Base-by-base conservation (phyloP, 2,329 filamentous ascomycete species). In the Emericellopsis atlantica region DNA sequence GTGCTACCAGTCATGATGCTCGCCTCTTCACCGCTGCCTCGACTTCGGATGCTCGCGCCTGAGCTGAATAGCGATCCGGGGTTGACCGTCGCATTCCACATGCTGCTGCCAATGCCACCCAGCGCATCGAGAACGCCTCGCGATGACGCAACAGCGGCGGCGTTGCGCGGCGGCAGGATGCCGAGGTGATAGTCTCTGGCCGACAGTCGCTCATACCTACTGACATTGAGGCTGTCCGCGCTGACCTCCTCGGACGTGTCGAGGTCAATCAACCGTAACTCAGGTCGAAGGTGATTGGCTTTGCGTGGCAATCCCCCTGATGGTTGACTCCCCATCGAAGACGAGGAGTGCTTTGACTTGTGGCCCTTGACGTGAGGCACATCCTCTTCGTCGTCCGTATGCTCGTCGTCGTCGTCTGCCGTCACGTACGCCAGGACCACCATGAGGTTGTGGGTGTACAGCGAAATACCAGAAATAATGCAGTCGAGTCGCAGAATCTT, bases 401-500 rank as follows among this genome's bases (percentile, higher is more conserved):
- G 61, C 9, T 80, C 72, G 12, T 79, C 74, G n/a, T 83, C 74
- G 8, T 80, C 70, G 36, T 87, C 84, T 32, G 81, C 76, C 45
- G 81, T 81, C 53, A 88, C 80, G 63, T 93, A 95, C 55, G 89
- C 89, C 64, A 98, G 81, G 53, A 96, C 83, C 52, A 95, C 76
- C 60, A 98, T 73, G 50, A 95, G 72, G 56, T 78, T 92, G 57
- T 87, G 86, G 57, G 88, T 95, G 78, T 95, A 96, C 62, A 98
- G 73, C 48, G 90, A 93, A 61, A 98, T 83, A 54, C 92, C 92
- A 57, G 92, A 95, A 68, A 98, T 87, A 59, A 95, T 88, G 69
- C 92, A 96, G 66, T 98, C 92, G 63, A 92, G 94, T 54, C 88
- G 84, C 62, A 96, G 76, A 85, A 90, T 89, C 62, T 94, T 93